Evolutionary conservation across 305 asterid species (phyloP).

Genomic region (Fraxinus sp.): DNA sequence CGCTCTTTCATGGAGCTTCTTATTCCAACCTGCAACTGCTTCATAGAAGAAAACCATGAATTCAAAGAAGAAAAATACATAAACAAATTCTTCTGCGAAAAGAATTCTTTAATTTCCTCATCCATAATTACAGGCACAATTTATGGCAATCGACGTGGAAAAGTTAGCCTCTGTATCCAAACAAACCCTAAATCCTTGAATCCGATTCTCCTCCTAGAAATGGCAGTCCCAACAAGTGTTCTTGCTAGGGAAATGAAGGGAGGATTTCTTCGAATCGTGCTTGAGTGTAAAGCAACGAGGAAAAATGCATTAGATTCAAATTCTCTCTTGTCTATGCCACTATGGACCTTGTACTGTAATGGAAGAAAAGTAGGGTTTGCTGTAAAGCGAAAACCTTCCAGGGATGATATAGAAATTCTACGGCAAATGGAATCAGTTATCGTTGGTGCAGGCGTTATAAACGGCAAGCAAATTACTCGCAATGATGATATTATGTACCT

Average conservation of each 20-base stretch:
- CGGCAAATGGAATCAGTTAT: slow-evolving; percentile 37
- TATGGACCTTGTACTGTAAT: slow-evolving; percentile 60
- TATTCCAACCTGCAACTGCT: slow-evolving; percentile 55
- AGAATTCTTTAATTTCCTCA: slow-evolving; percentile 21
- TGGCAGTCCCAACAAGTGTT: slow-evolving; percentile 49
- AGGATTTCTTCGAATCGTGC: slow-evolving; percentile 54
- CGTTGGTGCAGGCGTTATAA: slow-evolving; percentile 50
- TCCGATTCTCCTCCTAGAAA: slow-evolving; percentile 54
- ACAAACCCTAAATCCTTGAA: slow-evolving; percentile 40
- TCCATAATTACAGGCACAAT: slow-evolving; percentile 44
- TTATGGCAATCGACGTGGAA: slow-evolving; percentile 50
- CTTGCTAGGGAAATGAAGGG: slow-evolving; percentile 67
- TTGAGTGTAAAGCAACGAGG: slow-evolving; percentile 28
- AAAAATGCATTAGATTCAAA: slow-evolving; percentile 7
- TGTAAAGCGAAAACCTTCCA: slow-evolving; percentile 33
- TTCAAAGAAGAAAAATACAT: slow-evolving; percentile 2
- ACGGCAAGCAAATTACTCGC: slow-evolving; percentile 23
- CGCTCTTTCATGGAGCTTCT: slow-evolving; percentile 50
- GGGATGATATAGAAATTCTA: slow-evolving; percentile 41
- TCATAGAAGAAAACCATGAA: slow-evolving; percentile 25
- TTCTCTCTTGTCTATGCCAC: slow-evolving; percentile 40
- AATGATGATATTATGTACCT: slow-evolving; percentile 51
- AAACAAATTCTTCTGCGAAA: slow-evolving; percentile 14
- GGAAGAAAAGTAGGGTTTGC: slow-evolving; percentile 61
- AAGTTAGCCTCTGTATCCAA: slow-evolving; percentile 59